phyloP scores from a whole-genome alignment of 306 rosid species.

The Castanopsis chinensis region DNA sequence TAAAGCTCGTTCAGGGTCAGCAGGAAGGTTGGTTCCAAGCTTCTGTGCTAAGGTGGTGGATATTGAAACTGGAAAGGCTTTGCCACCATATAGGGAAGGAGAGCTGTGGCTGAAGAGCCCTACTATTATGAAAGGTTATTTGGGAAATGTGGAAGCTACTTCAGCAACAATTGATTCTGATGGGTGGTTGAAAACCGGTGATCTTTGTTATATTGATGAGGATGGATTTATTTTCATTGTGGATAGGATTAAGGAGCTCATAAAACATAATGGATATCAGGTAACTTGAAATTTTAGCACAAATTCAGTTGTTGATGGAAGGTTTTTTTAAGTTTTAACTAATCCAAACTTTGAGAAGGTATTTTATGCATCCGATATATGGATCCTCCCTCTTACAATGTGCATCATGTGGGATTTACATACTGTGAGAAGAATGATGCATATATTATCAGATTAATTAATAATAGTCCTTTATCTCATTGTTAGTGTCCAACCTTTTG shows the following conservation, averaged over 20 bases:
- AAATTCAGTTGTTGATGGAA: no score
- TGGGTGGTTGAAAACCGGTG: slow-evolving; percentile 90
- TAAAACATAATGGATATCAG: slow-evolving; percentile 90
- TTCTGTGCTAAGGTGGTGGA: slow-evolving; percentile 70
- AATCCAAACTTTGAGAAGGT: no score
- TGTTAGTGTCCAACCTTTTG: no score
- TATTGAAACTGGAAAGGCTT: slow-evolving; percentile 45
- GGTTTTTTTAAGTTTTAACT: no score
- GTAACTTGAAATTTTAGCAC: slow-evolving; percentile 27
- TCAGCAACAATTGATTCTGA: slow-evolving; percentile 45
- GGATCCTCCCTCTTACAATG: no score
- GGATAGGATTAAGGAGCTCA: slow-evolving; percentile 84
- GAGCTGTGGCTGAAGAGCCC: slow-evolving; percentile 81
- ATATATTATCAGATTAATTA: no score
- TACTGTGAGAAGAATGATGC: no score
- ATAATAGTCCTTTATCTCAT: no score
- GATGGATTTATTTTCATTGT: slow-evolving; percentile 64
- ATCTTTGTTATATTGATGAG: slow-evolving; percentile 72
- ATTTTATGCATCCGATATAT: no score
- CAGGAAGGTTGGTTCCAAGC: slow-evolving; percentile 62
- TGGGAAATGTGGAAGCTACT: slow-evolving; percentile 74
- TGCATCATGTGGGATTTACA: no score
- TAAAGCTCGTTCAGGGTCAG: slow-evolving; percentile 44
- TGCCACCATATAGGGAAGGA: slow-evolving; percentile 68
- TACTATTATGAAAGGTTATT: slow-evolving; percentile 71